phyloP scores from a whole-genome alignment of 495 filamentous ascomycete genomes.

The Letharia lupina region DNA sequence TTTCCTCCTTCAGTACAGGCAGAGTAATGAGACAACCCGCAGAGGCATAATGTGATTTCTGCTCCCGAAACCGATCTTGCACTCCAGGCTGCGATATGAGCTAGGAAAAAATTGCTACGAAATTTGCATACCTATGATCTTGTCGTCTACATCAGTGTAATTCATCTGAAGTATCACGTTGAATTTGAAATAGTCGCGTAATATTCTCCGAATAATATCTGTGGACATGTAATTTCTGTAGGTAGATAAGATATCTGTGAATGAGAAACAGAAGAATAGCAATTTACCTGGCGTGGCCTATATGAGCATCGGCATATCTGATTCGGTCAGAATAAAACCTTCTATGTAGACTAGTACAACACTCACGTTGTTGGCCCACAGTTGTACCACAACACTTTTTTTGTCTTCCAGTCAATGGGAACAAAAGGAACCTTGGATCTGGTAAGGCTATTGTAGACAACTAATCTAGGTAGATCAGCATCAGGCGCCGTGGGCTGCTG shows the following conservation, averaged over 20 bases:
- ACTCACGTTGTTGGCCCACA: constrained; percentile 86
- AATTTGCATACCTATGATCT: neutral
- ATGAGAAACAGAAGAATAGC: neutral
- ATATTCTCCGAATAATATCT: constrained; percentile 82
- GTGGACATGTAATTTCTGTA: constrained; percentile 76
- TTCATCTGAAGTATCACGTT: constrained; percentile 92
- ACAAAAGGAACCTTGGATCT: constrained; percentile 65
- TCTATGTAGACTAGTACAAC: neutral
- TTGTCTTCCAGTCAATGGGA: constrained; percentile 56
- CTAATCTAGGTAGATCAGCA: constrained; percentile 35
- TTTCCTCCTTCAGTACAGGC: neutral
- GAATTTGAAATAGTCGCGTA: constrained; percentile 79
- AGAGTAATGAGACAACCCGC: neutral
- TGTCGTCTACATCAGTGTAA: constrained; percentile 57
- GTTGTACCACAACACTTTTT: constrained; percentile 77
- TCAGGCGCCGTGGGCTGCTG: constrained; percentile 34
- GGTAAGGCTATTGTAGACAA: constrained; percentile 70
- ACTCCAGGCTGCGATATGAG: neutral
- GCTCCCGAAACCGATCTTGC: neutral
- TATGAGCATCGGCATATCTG: constrained; percentile 57
- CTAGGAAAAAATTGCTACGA: neutral
- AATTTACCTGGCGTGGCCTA: constrained; percentile 65
- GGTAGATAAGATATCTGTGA: neutral
- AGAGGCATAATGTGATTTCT: neutral
- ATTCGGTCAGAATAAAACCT: neutral